Conservation (phyloP, 1,284 basidiomycete genomes). For the Sanghuangporus sanghuang region DNA sequence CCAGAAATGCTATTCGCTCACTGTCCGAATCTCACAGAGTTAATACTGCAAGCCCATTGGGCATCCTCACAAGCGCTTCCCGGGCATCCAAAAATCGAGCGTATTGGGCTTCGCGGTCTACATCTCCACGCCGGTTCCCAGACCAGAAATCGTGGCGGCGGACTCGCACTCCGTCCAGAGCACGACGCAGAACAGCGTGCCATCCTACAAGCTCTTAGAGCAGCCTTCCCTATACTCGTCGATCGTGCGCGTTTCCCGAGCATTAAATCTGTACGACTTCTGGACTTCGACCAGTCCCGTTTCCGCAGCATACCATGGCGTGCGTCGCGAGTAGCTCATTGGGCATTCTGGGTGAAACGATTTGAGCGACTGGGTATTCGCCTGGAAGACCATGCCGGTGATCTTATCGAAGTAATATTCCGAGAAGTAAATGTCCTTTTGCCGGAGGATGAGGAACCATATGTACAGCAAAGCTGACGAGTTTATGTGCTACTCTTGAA, state of each 20-base stretch:
- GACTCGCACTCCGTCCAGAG: slow-evolving; percentile 1
- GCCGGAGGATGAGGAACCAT: slow-evolving; percentile 7
- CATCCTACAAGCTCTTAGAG: neutral
- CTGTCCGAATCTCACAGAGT: slow-evolving; percentile 10
- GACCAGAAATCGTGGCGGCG: neutral
- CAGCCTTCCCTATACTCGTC: slow-evolving; percentile 4
- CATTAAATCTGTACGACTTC: slow-evolving; percentile 11
- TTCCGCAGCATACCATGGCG: slow-evolving; percentile 11
- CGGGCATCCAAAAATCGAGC: slow-evolving; percentile 10
- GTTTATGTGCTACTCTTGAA: neutral
- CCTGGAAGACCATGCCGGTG: slow-evolving; percentile 13
- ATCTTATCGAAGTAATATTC: slow-evolving; percentile 8
- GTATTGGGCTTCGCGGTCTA: slow-evolving; percentile 11
- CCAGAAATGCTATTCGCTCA: slow-evolving; percentile 5
- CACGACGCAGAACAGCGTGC: slow-evolving; percentile 3
- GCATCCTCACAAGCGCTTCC: neutral
- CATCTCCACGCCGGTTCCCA: neutral
- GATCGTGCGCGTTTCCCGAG: slow-evolving; percentile 3
- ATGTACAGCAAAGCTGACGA: neutral
- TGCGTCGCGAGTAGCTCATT: neutral
- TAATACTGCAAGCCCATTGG: slow-evolving; percentile 9
- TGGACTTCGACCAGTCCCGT: slow-evolving; percentile 13
- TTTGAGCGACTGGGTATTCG: slow-evolving; percentile 11
- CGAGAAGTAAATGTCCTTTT: slow-evolving; percentile 12
- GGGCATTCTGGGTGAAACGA: slow-evolving; percentile 15